phyloP scores from a whole-genome alignment of 148 eudicot genomes.

The Rhododendron ovatum region DNA sequence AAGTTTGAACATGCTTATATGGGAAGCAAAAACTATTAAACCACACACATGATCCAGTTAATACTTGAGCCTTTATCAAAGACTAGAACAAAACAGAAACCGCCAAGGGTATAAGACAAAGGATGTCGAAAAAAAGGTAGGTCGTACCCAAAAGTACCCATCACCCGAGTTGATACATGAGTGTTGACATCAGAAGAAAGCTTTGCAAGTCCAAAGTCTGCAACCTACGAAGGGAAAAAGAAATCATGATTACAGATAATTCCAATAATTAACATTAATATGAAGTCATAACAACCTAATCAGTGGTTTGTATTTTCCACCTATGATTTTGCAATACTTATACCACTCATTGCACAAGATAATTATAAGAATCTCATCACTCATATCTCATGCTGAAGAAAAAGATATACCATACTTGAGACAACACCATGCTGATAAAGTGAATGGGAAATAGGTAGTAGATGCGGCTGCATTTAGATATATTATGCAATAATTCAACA shows the following conservation, averaged over 20 bases:
- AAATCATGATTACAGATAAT: neutral
- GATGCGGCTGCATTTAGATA: neutral
- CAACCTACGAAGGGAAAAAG: conserved; percentile 55
- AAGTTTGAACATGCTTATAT: neutral
- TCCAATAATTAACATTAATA: neutral
- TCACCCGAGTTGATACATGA: conserved; percentile 92
- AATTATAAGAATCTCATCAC: neutral
- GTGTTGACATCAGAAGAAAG: conserved; percentile 73
- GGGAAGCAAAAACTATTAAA: neutral
- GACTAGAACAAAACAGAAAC: neutral
- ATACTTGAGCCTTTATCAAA: neutral
- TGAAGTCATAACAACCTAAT: neutral
- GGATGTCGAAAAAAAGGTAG: neutral
- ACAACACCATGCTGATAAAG: neutral
- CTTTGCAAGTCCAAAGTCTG: conserved; percentile 98
- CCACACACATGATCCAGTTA: neutral
- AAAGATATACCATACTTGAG: neutral
- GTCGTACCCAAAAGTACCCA: conserved; percentile 98
- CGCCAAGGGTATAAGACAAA: neutral
- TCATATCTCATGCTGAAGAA: neutral
- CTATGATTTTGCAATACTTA: neutral
- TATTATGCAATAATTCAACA: neutral
- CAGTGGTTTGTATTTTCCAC: neutral
- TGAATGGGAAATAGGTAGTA: neutral
- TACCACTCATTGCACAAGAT: neutral